Evolutionary conservation across 495 filamentous ascomycete genomes (phyloP), one percentile per base, ranked within the genome.

Genomic region (Trichocladium antarcticum): DNA sequence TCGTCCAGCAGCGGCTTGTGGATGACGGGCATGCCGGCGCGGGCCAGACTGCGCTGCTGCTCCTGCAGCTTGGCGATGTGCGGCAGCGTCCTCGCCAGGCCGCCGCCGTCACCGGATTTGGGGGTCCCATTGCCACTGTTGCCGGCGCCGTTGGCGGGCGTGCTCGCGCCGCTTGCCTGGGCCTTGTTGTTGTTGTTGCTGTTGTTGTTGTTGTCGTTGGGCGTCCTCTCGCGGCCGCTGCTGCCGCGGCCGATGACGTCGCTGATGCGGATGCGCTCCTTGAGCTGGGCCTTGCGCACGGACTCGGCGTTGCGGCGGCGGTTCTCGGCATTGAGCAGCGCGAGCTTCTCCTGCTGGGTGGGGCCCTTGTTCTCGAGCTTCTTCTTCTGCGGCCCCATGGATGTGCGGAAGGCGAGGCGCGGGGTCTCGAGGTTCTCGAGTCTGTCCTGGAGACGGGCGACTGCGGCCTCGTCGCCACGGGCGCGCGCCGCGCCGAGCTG

Each of bases 211-310:
- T 60, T 64, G 68, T 11, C 38, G 35, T 12, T 45, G 6, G 29
- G 73, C 63, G 62, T 81, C 79, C 57, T 58, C 47, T 75, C 67
- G 6, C n/a, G n/a, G n/a, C n/a, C n/a, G 24, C 4, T 27, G 4
- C 24, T 27, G 3, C 4, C 24, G 24, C 24, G 24, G 24, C 8
- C 8, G 24, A 27, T 27, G 24, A 68, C 66, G 55, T 81, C 73
- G 22, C 79, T 74, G n/a, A 75, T 74, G 10, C 74, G 75, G 36
- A 76, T 75, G 14, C 81, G 74, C 70, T 97, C 90, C 52, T 78
- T 79, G 19, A 92, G 67, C 63, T 94, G 85, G 6, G 89, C 89
- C 63, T 84, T 82, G 42, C 89, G 86, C 7, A 94, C 81, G 17
- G 83, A 79, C 54, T 93, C 84, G 14, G 77, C 73, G 58, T 94